A percentile compares a stretch with the other conserved stretches of the same genome.
Evolutionary conservation across 78 protist species (phyloP).

Genomic region (Acrasis kona): DNA sequence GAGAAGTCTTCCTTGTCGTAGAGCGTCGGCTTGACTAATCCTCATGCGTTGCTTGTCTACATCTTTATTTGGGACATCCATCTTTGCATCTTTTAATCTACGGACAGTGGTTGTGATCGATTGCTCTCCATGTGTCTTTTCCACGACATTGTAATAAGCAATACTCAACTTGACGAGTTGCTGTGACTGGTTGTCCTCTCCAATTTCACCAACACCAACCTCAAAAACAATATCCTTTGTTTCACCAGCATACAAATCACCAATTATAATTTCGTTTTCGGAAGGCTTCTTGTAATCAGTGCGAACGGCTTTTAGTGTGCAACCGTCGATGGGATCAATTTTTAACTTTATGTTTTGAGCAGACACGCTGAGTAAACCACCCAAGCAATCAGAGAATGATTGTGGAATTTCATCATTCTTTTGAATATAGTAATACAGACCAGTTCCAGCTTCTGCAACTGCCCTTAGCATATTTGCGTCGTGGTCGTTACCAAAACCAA

Average conservation of each 20-base stretch:
- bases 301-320: not conserved
- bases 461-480: conserved; percentile 7
- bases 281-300: not conserved
- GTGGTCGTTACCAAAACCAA: conserved; percentile 42
- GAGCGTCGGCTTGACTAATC: not conserved
- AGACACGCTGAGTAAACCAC: conserved; percentile 39
- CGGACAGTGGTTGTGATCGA: not conserved
- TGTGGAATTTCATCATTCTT: not conserved
- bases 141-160: not conserved
- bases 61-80: not conserved
- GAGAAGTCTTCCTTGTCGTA: not conserved
- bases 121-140: not conserved
- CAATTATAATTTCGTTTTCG: not conserved
- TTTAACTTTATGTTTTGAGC: conserved; percentile 20
- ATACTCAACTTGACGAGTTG: not conserved
- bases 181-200: not conserved
- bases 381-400: conserved; percentile 41
- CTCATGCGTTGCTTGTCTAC: not conserved
- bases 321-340: conserved; percentile 1
- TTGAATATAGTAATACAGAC: conserved; percentile 38
- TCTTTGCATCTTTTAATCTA: not conserved
- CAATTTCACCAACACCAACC: not conserved
- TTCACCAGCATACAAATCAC: conserved; percentile 26
- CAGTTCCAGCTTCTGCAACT: conserved; percentile 17
- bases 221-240: conserved; percentile 1